These are phyloP conservation scores for Paecilomyces fulvus DNA, from an alignment of 2,329 filamentous ascomycete species.

Conservation along the genomic window DNA sequence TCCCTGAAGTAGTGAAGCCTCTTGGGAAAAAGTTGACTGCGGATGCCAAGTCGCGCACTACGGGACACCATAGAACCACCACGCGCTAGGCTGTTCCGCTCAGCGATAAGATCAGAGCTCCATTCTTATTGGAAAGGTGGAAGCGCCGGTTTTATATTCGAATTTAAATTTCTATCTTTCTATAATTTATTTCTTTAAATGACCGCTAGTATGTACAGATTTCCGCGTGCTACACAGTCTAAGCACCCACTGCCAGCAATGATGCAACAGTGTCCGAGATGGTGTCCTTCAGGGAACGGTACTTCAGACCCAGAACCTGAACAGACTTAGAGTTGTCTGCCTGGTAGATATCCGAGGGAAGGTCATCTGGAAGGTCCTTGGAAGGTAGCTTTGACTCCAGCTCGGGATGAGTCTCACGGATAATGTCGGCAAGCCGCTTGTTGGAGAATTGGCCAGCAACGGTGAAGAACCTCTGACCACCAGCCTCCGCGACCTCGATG, in stretches of 20 bases:
- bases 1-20: conserved; percentile 5
- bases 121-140: not conserved
- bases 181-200: not conserved
- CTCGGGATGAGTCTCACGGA: conserved; percentile 36
- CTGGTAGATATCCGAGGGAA: conserved; percentile 20
- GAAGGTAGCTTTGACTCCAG: conserved; percentile 33
- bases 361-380: conserved; percentile 22
- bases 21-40: conserved; percentile 26
- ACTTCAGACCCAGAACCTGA: conserved; percentile 34
- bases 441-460: conserved; percentile 35
- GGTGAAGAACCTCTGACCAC: conserved; percentile 39
- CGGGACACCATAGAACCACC: conserved; percentile 13
- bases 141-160: not conserved
- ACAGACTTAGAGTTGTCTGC: conserved; percentile 34
- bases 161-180: too few relatives aligned
- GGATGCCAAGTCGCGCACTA: conserved; percentile 12
- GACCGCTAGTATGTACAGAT: not conserved
- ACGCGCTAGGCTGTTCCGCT: conserved; percentile 6
- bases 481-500: conserved; percentile 38
- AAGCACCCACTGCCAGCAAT: conserved; percentile 24
- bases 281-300: conserved; percentile 29
- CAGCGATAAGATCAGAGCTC: not conserved
- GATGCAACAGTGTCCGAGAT: conserved; percentile 31
- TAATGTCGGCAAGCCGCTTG: conserved; percentile 33
- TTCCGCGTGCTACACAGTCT: conserved; percentile 3